Evolutionary conservation across 2,329 filamentous ascomycete genomes (phyloP).

Genomic region (Penicillium sp.): DNA sequence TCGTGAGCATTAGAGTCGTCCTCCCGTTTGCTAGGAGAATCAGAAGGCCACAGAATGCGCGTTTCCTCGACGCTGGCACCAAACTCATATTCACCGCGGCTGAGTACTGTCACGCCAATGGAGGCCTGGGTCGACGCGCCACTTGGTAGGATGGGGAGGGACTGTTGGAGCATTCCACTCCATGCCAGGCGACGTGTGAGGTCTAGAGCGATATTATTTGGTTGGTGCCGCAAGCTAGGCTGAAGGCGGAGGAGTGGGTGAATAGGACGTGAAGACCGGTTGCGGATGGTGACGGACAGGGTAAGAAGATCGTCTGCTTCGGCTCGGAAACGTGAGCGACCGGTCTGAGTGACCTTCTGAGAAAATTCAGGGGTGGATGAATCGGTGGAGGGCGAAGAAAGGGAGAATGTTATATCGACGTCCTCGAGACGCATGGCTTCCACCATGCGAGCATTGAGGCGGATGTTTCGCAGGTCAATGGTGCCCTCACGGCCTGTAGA

Average conservation of each 20-base stretch:
- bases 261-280: conserved; percentile 68
- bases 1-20: conserved; percentile 22
- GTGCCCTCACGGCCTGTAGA: conserved; percentile 61
- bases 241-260: conserved; percentile 72
- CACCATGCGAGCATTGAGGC: conserved; percentile 74
- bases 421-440: conserved; percentile 81
- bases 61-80: conserved; percentile 80
- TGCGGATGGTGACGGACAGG: conserved; percentile 69
- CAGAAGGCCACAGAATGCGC: conserved; percentile 44
- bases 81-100: conserved; percentile 79
- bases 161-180: conserved; percentile 79
- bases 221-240: conserved; percentile 72
- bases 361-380: neutral
- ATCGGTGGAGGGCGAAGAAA: conserved; percentile 32
- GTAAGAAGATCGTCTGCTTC: conserved; percentile 65
- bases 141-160: conserved; percentile 62
- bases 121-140: conserved; percentile 60
- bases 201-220: conserved; percentile 71
- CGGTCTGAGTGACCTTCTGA: conserved; percentile 38
- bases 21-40: conserved; percentile 11
- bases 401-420: conserved; percentile 60
- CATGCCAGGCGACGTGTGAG: conserved; percentile 78
- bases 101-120: conserved; percentile 72
- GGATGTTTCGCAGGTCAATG: conserved; percentile 74
- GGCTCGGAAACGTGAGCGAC: conserved; percentile 49